Base-by-base conservation (phyloP, 1,139 yeast genomes). In the Saccharomyces hybrid region DNA sequence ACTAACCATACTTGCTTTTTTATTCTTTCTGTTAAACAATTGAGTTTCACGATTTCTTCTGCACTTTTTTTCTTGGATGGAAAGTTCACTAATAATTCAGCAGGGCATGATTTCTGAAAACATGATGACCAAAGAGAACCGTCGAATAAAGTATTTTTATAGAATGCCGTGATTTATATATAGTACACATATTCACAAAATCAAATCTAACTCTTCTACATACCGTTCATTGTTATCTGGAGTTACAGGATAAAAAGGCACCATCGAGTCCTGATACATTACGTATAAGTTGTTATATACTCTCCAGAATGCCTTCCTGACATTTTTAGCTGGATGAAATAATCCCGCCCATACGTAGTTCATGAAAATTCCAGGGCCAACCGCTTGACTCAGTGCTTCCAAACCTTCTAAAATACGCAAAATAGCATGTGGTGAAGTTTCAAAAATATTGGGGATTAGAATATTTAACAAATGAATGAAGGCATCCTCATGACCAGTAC, bases 401-500 rank as follows among this genome's bases (percentile, higher is more conserved):
- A 93, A 74, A 55, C 93, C 88, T 55, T 90, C 98, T 52, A 88
- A 62, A 3, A 93, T 83, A 58, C 98, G 80, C 29, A 76, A 79
- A 55, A 91, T 90, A 11, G 91, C 98, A 71, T 95, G 99, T 0
- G 98, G 98, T 0, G 97, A 89, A 0, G 96, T 88, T 67, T 91
- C 98, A 67, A 83, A 90, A 2, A 93, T 76, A 67, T 90, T 91
- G 1, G 98, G 97, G 67, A 89, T 70, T 19, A 91, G 69, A 51
- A 89, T 74, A 65, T 91, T 88, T 64, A 90, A 71, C 54, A 82
- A 78, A 68, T 90, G 96, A 9, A 88, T 68, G 69, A 85, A 82
- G 29, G 86, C 87, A 60, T 85, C 95, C 60, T 85, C 95, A 57
- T 81, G 77, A 0, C 93, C 89, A 13, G 78, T 69, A 0, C 97